phyloP scores from a whole-genome alignment of 2,329 filamentous ascomycete species.

The Phyllosticta ampelicida region DNA sequence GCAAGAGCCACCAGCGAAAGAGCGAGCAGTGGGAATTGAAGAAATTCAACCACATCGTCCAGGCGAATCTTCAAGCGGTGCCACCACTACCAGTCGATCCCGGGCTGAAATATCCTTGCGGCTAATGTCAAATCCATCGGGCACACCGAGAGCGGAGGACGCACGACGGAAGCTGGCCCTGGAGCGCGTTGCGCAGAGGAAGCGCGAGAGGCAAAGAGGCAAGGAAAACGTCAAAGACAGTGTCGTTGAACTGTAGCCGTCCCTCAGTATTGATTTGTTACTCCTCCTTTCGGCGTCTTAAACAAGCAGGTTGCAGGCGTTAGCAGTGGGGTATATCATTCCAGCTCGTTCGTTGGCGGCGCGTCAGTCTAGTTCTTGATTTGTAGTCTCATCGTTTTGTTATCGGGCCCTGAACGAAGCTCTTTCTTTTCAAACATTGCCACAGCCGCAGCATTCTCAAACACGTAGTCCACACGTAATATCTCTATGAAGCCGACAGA shows the following conservation, averaged over 20 bases:
- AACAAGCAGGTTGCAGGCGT: neutral
- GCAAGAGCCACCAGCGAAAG: neutral
- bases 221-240: slow-evolving; percentile 1
- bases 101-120: neutral
- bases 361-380: too few relatives aligned
- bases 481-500: too few relatives aligned
- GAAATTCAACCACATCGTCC: neutral
- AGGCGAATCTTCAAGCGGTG: neutral
- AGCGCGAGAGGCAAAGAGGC: slow-evolving; percentile 6
- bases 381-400: too few relatives aligned
- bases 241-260: slow-evolving; percentile 2
- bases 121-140: neutral
- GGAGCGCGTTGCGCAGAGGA: slow-evolving; percentile 5
- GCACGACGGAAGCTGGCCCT: slow-evolving; percentile 1
- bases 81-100: neutral
- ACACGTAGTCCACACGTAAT: too few relatives aligned
- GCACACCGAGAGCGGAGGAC: neutral
- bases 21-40: neutral
- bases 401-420: too few relatives aligned
- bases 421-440: too few relatives aligned
- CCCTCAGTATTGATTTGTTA: neutral
- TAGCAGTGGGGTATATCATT: neutral
- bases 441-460: too few relatives aligned
- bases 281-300: neutral
- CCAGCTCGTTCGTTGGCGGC: neutral